Percentiles rank a stretch among this genome's conserved stretches.
Evolutionary conservation across 768 basidiomycete species (phyloP).

Genomic region (Solioccasus polychromus): DNA sequence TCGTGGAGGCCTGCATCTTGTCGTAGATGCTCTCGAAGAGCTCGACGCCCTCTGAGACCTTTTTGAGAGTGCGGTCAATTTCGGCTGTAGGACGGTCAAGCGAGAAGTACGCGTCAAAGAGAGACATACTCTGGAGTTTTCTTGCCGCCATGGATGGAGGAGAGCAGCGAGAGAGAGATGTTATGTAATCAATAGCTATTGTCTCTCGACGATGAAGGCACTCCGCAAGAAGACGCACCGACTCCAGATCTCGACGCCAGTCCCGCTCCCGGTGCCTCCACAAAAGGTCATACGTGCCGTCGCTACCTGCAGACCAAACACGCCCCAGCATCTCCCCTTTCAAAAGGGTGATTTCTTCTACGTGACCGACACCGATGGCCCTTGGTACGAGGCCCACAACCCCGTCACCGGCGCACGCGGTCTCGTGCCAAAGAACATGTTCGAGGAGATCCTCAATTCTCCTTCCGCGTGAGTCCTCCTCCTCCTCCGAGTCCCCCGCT

Average conservation of each 20-base stretch:
- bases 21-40: conserved; percentile 95
- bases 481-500: not conserved
- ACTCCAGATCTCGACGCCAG: conserved; percentile 68
- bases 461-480: conserved; percentile 40
- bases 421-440: conserved; percentile 80
- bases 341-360: conserved; percentile 97
- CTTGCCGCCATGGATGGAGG: conserved; percentile 72
- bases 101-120: not conserved
- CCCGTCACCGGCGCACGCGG: conserved; percentile 89
- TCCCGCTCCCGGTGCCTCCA: conserved; percentile 72
- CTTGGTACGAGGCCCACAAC: conserved; percentile 94
- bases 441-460: conserved; percentile 87
- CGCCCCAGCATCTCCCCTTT: conserved; percentile 87
- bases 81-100: conserved; percentile 61
- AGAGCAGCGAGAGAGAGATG: not conserved
- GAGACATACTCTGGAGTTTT: conserved; percentile 77
- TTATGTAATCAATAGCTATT: conserved; percentile 25
- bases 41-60: conserved; percentile 93
- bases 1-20: conserved; percentile 95
- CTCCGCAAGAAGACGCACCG: conserved; percentile 67
- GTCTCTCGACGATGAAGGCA: conserved; percentile 64
- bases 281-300: conserved; percentile 94
- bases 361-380: conserved; percentile 59
- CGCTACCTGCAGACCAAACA: conserved; percentile 57
- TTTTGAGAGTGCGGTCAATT: conserved; percentile 98